Evolutionary conservation across 257 asterid species (phyloP), one percentile per base, ranked within the genome.

Genomic region (Capsicum baccatum): DNA sequence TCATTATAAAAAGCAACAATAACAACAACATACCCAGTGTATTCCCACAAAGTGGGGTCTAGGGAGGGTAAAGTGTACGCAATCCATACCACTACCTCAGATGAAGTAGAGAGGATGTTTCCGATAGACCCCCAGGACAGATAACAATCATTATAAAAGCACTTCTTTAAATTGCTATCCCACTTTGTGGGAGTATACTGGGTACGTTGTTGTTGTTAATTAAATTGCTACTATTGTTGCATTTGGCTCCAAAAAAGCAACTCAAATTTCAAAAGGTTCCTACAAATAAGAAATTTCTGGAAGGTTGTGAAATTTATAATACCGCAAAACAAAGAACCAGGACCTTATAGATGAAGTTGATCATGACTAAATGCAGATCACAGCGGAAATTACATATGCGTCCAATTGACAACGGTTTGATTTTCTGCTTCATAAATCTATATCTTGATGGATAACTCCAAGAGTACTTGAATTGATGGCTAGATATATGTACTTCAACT

Each of bases 391-490:
- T 5, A 48, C 58, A 47, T 10, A 47, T 12, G 37, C 0, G n/a
- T 73, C 59, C 11, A 19, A 48, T 47, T 1, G 10, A 12, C 59
- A n/a, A 17, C n/a, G n/a, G 7, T 50, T 3, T 19, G 59, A 73
- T 73, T 73, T 73, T 67, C 59, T 47, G 37, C 57, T 71, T 47
- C 80, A 42, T 9, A 73, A 44, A 47, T 73, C 59, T 3, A n/a
- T 73, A 73, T 19, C 42, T 7, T 73, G 11, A 73, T 47, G 59
- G 59, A 11, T 19, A 73, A 71, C 17, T 71, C 78, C 79, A 16
- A 21, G 62, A 74, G 13, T 50, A 73, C 50, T 11, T 19, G 39
- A 48, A 48, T 48, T 19, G 5, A 21, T 4, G 0, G 44, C 42
- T 62, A 50, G 62, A 74, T 50, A 21, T 14, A 6, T 12, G 19